These are phyloP conservation scores for Solanum sejunctum DNA, from an alignment of 257 asterid genomes.

Conservation along the genomic window DNA sequence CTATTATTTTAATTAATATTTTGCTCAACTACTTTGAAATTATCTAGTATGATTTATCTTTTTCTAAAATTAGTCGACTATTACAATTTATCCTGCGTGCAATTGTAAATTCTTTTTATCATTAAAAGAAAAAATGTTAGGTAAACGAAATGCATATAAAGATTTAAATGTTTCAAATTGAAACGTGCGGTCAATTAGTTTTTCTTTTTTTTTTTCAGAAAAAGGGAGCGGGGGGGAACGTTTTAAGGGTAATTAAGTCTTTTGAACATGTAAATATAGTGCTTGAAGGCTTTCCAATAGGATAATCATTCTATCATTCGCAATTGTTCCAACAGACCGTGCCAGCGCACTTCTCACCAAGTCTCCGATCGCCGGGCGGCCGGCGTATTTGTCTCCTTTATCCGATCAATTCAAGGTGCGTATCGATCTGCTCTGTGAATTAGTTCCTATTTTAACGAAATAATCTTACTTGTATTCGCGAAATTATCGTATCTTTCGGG, in stretches of 20 bases:
- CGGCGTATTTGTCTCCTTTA: neutral
- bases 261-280: neutral
- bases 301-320: neutral
- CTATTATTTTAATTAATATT: neutral
- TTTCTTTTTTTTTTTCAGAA: neutral
- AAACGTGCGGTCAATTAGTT: neutral
- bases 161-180: neutral
- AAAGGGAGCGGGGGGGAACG: neutral
- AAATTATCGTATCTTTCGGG: neutral
- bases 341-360: neutral
- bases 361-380: neutral
- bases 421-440: neutral
- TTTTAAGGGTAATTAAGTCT: neutral
- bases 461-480: neutral
- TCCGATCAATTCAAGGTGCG: neutral
- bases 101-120: too few relatives aligned
- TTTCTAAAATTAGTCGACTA: too few relatives aligned
- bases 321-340: neutral
- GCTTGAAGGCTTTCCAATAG: neutral
- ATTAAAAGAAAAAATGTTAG: too few relatives aligned
- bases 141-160: too few relatives aligned
- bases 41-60: neutral
- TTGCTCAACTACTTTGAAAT: neutral
- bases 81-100: too few relatives aligned
- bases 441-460: neutral